phyloP scores from a whole-genome alignment of 805 yeast species.

The Sugiyamaella mastotermitis region DNA sequence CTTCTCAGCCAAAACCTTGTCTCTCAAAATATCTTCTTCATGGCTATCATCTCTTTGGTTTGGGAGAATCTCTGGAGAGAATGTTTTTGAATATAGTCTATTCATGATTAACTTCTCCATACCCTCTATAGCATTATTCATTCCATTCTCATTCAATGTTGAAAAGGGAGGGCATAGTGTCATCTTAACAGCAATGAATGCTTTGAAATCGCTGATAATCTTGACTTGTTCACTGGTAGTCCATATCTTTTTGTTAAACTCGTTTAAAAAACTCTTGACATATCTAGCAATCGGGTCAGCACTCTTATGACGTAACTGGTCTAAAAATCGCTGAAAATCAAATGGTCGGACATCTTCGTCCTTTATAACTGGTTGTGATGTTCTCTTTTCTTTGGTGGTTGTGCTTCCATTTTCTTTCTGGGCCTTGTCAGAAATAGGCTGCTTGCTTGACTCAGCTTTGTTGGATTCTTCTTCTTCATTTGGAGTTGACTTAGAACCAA shows the following conservation, averaged over 20 bases:
- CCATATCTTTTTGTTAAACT: conserved; percentile 67
- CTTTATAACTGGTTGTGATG: background rate
- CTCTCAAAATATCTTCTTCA: conserved; percentile 56
- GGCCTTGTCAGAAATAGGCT: no score
- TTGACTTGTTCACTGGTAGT: conserved; percentile 72
- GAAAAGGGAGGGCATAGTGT: conserved; percentile 65
- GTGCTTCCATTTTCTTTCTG: no score
- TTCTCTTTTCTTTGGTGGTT: background rate
- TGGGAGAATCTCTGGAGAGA: conserved; percentile 64
- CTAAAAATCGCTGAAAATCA: conserved; percentile 78
- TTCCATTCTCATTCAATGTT: conserved; percentile 49
- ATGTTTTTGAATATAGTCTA: conserved; percentile 68
- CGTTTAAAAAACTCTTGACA: conserved; percentile 73
- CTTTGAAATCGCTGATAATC: conserved; percentile 68
- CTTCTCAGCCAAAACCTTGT: conserved; percentile 45
- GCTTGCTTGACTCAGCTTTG: no score
- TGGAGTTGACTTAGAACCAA: no score
- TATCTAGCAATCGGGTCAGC: conserved; percentile 90
- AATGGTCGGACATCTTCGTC: conserved; percentile 36
- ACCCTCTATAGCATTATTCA: conserved; percentile 80
- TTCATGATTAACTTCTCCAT: conserved; percentile 91
- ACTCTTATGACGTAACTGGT: conserved; percentile 59
- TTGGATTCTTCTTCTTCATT: no score
- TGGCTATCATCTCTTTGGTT: conserved; percentile 48
- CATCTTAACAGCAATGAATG: conserved; percentile 52